Evolutionary conservation across 2,329 filamentous ascomycete species (phyloP), one percentile per base, ranked within the genome.

Genomic region (Fusarium coffeatum): DNA sequence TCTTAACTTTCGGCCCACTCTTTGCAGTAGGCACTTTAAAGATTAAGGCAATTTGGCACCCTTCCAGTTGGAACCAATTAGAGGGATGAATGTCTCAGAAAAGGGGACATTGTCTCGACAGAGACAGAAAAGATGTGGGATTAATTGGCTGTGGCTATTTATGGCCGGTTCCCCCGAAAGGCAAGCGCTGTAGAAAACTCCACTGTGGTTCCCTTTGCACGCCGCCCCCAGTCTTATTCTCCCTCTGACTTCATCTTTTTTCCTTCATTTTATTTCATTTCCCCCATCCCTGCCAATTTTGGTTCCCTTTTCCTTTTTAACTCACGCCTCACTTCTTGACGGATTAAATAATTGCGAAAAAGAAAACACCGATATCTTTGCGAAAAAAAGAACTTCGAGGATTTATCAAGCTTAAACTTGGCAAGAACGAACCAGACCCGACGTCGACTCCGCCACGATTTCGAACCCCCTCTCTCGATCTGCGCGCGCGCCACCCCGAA

Each of bases 21-120:
- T n/a, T 37, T 37, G 10, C 34, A 37, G 34, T 12, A 28, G 40
- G 18, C 28, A 28, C 25, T 22, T 22, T 11, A 55, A 32, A 25
- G 30, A 47, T 60, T 46, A 54, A 55, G 43, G 48, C 48, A 66
- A 65, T 65, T 62, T 65, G 41, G 32, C 30, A 37, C 37, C 45
- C 28, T 41, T 28, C 28, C n/a, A 59, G 30, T 28, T 46, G 57
- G 62, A 51, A 41, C 63, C 61, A 66, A 66, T 66, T 66, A 48
- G 53, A 11, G 27, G 37, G 54, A 51, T 41, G 46, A 25, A 45
- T 15, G 22, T 23, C 56, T 46, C 37, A 58, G 30, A 48, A 64
- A 57, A 64, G 61, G 61, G 50, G 59, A 64, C 58, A 34, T 22
- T 12, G 30, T 41, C 45, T 55, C 32, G 27, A 27, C 22, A 40